Base-by-base conservation (phyloP, 352 stramenopile species). In the Globisporangium megalacanthum region DNA sequence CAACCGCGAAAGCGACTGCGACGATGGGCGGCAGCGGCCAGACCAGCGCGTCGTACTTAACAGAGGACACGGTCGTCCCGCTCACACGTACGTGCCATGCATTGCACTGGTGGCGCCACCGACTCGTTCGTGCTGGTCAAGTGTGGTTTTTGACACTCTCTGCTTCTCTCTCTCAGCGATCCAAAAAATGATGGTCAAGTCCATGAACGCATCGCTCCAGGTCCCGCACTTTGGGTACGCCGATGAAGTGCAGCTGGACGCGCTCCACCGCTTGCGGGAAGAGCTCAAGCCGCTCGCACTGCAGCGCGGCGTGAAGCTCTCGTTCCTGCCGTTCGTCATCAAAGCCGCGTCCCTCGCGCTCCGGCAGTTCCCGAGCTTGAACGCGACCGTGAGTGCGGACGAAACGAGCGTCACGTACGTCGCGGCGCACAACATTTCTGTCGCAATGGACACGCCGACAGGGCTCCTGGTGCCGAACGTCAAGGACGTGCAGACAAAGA, bases 151-250 rank as follows among this genome's bases (percentile, higher is more conserved):
- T 54, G 61, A 45, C 25, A 36, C 37, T 49, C 37, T 49, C 44
- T 54, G 46, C 50, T 52, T 33, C 49, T 25, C n/a, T 25, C n/a
- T 4, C 11, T 49, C 62, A 84, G 97, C 96, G 22, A 96, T 99
- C 44, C 90, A 98, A 72, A 97, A 97, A 60, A 90, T 98, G 66
- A 99, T 99, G 97, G 86, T 97, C 59, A 97, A 99, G 74, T 96
- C 80, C 13, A 99, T 99, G 97, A 98, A 89, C 19, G 86, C 79
- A 10, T 92, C 95, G 13, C 77, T 99, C 33, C 72, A 94, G 64
- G 87, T 99, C 58, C 97, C 97, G 2, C 97, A 99, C 71, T 99
- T 99, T 84, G 91, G 90, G 45, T 99, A 99, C 61, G 83, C 85
- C 0, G 97, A 99, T 59, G 97, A 99, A 72, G 77, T 99, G 63